Base-by-base conservation (phyloP, 768 basidiomycete species). In the Panaeolus papilionaceus region DNA sequence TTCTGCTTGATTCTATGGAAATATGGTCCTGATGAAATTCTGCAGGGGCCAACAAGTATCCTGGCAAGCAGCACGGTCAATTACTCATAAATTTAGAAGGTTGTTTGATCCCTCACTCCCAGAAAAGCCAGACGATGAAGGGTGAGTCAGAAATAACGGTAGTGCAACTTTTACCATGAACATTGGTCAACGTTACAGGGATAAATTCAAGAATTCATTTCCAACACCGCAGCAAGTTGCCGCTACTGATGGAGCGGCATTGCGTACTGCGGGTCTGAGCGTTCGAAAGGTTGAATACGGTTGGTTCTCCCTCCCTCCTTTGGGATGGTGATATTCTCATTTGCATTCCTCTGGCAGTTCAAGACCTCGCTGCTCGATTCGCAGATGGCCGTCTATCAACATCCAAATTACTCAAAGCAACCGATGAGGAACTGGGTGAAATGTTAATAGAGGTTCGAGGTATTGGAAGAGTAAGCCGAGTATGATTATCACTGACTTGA, bases 201-300 rank as follows among this genome's bases (percentile, higher is more conserved):
- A 58, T 37, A 58, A 58, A 33, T 10, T 23, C 33, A 58, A 58
- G 12, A 37, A 16, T n/a, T 64, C 49, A 16, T 95, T 93, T 77
- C 95, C 94, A 0, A 84, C 85, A 1, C 89, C 94, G 9, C 78
- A 82, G 40, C 85, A 90, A 74, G 92, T 96, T 4, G 80, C 85
- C 1, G 77, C 79, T 38, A 88, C 86, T 23, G 88, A 90, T 67
- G 75, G 91, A 37, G 70, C 84, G 12, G 82, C 82, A 2, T 81
- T 97, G 39, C 85, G 88, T 63, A 83, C 86, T 6, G 95, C 92
- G 8, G 96, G 96, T 0, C 77, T 97, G 66, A 94, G 92, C 68
- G 85, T 79, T 16, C 83, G 95, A n/a, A 98, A 98, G 76, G 93
- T 92, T 2, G 94, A 96, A 80, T 98, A 98, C 77, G 86, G 94